Conservation (phyloP, 2,329 filamentous ascomycete genomes). For the Chalaropsis thielavioides region DNA sequence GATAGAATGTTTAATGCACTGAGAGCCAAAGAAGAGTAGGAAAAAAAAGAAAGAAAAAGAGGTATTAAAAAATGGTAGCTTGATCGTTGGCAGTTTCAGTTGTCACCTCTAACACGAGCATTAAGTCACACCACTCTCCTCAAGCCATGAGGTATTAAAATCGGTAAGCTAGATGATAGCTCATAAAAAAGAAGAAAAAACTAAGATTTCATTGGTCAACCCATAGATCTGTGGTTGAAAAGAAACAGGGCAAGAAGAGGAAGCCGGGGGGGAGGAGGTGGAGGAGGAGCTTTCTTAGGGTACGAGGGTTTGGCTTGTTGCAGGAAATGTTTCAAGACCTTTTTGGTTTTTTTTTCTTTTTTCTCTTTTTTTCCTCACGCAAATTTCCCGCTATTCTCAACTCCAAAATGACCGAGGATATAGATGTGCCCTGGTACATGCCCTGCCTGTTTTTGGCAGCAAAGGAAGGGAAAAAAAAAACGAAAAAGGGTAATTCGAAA, state of each 20-base stretch:
- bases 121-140: not conserved
- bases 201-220: not conserved
- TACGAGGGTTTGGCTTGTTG: not conserved
- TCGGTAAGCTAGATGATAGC: not conserved
- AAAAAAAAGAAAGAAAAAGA: not conserved
- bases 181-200: not conserved
- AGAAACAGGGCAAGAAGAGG: not conserved
- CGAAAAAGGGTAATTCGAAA: too few relatives aligned
- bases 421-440: not conserved
- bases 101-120: not conserved
- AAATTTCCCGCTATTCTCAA: not conserved
- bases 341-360: not conserved
- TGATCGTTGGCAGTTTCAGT: not conserved
- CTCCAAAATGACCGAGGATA: not conserved
- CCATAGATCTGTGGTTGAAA: not conserved
- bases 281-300: not conserved
- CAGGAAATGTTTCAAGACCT: not conserved
- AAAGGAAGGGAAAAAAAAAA: too few relatives aligned
- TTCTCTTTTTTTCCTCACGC: not conserved
- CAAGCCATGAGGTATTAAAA: conserved; percentile 2
- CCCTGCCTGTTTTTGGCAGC: not conserved
- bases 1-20: not conserved
- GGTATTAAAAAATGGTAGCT: not conserved
- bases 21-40: not conserved
- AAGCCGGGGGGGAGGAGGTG: not conserved